phyloP scores from a whole-genome alignment of 106 monocot genomes.

The Agapanthus africanus region DNA sequence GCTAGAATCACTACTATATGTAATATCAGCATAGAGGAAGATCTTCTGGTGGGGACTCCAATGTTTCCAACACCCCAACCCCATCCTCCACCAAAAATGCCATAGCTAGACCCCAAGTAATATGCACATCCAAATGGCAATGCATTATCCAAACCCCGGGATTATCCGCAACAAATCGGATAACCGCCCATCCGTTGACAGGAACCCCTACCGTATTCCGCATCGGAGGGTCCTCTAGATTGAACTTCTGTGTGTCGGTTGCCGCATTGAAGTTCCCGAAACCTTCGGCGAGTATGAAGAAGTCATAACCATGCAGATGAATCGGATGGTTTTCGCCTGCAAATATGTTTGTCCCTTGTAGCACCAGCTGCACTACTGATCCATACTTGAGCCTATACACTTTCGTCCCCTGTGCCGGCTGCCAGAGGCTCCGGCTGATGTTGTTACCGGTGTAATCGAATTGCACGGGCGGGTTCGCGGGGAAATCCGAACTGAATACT shows the following conservation, averaged over 20 bases:
- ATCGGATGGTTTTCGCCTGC: slow-evolving; percentile 57
- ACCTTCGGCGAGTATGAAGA: slow-evolving; percentile 50
- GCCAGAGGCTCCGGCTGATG: slow-evolving; percentile 32
- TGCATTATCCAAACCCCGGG: slow-evolving; percentile 66
- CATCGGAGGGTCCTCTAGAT: slow-evolving; percentile 48
- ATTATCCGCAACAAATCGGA: slow-evolving; percentile 59
- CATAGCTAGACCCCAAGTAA: slow-evolving; percentile 62
- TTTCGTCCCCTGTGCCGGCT: slow-evolving; percentile 36
- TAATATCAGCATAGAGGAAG: slow-evolving; percentile 34
- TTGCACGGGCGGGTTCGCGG: slow-evolving; percentile 33
- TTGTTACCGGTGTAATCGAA: slow-evolving; percentile 45
- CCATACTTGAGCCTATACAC: slow-evolving; percentile 40
- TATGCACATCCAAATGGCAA: slow-evolving; percentile 64
- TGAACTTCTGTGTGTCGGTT: slow-evolving; percentile 38
- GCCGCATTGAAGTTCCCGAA: slow-evolving; percentile 54
- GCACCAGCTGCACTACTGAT: slow-evolving; percentile 43
- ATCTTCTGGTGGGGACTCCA: slow-evolving; percentile 36
- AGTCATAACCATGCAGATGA: slow-evolving; percentile 64
- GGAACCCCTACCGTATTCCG: slow-evolving; percentile 58
- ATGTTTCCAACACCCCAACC: slow-evolving; percentile 28
- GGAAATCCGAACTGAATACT: slow-evolving; percentile 49
- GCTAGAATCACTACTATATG: neutral
- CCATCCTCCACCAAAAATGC: slow-evolving; percentile 63
- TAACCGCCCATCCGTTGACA: slow-evolving; percentile 54
- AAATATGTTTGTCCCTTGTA: slow-evolving; percentile 53